Conservation (phyloP, 2,329 filamentous ascomycete species). For the Pyrenochaeta sp. region DNA sequence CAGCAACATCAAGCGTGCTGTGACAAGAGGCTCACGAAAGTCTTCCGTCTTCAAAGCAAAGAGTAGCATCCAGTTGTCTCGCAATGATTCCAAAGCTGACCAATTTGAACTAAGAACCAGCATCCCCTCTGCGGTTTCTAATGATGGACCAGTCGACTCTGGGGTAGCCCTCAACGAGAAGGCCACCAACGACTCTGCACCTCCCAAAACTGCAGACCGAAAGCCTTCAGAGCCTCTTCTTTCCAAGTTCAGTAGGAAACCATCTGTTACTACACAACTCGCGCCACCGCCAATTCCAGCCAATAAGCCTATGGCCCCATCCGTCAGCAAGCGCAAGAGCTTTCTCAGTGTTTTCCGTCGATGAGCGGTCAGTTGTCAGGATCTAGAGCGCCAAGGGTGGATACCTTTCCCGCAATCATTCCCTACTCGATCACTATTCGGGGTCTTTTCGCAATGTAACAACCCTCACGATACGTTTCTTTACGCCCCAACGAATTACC, state of each 20-base stretch:
- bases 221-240: constrained; percentile 35
- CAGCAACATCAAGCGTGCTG: constrained; percentile 51
- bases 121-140: constrained; percentile 41
- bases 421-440: constrained; percentile 1
- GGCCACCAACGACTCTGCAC: constrained; percentile 18
- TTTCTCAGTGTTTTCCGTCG: constrained; percentile 54
- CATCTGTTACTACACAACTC: constrained; percentile 20
- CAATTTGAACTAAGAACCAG: constrained; percentile 31
- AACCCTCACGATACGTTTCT: constrained; percentile 4
- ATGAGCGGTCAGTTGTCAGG: constrained; percentile 8
- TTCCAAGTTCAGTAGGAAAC: constrained; percentile 26
- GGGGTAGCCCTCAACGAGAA: constrained; percentile 43
- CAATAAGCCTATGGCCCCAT: constrained; percentile 37
- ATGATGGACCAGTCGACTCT: constrained; percentile 46
- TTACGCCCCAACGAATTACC: not conserved
- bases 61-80: constrained; percentile 47
- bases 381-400: no score
- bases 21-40: constrained; percentile 47
- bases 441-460: constrained; percentile 1
- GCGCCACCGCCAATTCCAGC: constrained; percentile 41
- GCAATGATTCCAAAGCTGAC: constrained; percentile 40
- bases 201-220: constrained; percentile 24
- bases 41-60: constrained; percentile 45
- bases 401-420: no score
- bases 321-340: constrained; percentile 56